Evolutionary conservation across 805 yeast species (phyloP), one percentile per base, ranked within the genome.

Genomic region (Yarrowia divulgata): DNA sequence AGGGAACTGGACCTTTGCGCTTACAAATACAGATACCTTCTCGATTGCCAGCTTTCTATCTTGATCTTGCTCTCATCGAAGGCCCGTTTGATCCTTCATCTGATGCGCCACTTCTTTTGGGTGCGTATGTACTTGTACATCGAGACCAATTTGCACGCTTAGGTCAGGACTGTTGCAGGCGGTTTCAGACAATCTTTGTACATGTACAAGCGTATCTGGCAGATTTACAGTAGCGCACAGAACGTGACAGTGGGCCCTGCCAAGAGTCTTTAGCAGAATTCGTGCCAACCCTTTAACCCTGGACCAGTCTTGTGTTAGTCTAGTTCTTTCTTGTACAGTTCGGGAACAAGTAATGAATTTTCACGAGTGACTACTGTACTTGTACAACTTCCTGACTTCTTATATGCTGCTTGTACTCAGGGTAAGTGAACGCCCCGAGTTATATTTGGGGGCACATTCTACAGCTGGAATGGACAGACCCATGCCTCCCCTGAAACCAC

Each of bases 211-310:
- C 48, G 10, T 8, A 3, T 18, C 29, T 8, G 8, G 23, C 48
- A 45, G 29, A 45, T 19, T 42, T 18, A n/a, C n/a, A n/a, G n/a
- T n/a, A 45, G 48, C 48, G 48, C 48, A 45, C 14, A 45, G 14
- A 35, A 48, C 29, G 52, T 48, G 52, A 48, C 8, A 9, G 12
- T 48, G 18, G 52, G 19, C 35, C 54, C 54, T 49, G 54, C 54
- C 54, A 49, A 49, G 54, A 49, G 37, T 10, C 35, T 48, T 13
- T 9, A 14, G 52, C 52, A 48, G 52, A 29, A 48, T 29, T 48
- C 52, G 29, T 29, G 52, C 52, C 52, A 48, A 35, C 8, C 16
- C 18, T 6, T 16, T 12, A 9, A 29, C 35, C 18, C 52, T 29
- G 35, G 4, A 19, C 32, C 34, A 29, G 35, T 39, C 54, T 32